Conservation (phyloP, 164 flowering plant genomes). For the Vitis riparia region DNA sequence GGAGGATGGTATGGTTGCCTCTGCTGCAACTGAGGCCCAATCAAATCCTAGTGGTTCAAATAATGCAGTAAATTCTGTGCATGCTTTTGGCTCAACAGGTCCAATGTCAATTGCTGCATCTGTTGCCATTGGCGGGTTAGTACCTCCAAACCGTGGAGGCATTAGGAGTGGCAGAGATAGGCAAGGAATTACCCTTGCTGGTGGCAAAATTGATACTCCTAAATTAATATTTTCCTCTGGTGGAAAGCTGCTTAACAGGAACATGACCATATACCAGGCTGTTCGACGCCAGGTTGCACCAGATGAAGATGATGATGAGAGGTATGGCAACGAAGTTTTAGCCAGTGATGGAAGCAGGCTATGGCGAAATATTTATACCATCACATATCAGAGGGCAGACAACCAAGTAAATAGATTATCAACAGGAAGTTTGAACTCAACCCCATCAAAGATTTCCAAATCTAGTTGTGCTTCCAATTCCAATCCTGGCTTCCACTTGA, state of each 20-base stretch:
- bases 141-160: slow-evolving; percentile 78
- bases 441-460: slow-evolving; percentile 57
- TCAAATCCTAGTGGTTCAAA: slow-evolving; percentile 66
- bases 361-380: slow-evolving; percentile 88
- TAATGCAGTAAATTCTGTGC: slow-evolving; percentile 53
- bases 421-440: slow-evolving; percentile 38
- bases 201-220: slow-evolving; percentile 63
- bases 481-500: slow-evolving; percentile 39
- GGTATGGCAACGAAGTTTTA: slow-evolving; percentile 60
- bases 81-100: slow-evolving; percentile 75
- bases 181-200: slow-evolving; percentile 59
- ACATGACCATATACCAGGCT: slow-evolving; percentile 91
- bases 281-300: slow-evolving; percentile 83
- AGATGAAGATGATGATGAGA: slow-evolving; percentile 88
- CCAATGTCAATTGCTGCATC: slow-evolving; percentile 90
- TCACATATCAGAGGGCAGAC: slow-evolving; percentile 85
- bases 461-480: slow-evolving; percentile 46
- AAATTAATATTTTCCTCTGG: slow-evolving; percentile 77
- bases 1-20: slow-evolving; percentile 54
- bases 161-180: slow-evolving; percentile 78
- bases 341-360: slow-evolving; percentile 85
- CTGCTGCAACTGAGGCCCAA: slow-evolving; percentile 58
- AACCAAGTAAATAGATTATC: slow-evolving; percentile 54
- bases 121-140: slow-evolving; percentile 96
- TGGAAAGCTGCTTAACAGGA: slow-evolving; percentile 84